These are phyloP conservation scores for Gilbertella persicaria DNA, from an alignment of 371 early-diverging fungal species.

Conservation along the genomic window DNA sequence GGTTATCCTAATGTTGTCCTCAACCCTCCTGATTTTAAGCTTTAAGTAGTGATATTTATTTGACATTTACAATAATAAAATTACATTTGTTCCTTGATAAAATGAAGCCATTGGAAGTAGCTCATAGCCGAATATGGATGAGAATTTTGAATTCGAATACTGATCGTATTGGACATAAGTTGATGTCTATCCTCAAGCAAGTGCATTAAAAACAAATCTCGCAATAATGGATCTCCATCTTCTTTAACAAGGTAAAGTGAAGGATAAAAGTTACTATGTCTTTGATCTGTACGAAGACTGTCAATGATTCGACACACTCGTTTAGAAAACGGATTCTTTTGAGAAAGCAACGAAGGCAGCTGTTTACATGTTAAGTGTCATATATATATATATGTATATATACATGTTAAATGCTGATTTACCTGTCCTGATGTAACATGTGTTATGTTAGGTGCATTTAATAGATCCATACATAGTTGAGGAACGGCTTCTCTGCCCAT, in stretches of 20 bases:
- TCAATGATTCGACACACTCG: slow-evolving; percentile 32
- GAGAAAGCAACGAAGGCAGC: slow-evolving; percentile 25
- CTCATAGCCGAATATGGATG: slow-evolving; percentile 56
- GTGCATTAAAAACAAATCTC: slow-evolving; percentile 63
- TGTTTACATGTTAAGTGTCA: too few species aligned
- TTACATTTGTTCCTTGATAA: slow-evolving; percentile 29
- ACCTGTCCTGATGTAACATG: slow-evolving; percentile 36
- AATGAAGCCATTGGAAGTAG: slow-evolving; percentile 72
- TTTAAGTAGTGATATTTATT: slow-evolving; percentile 11
- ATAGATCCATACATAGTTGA: slow-evolving; percentile 55
- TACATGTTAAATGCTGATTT: not conserved
- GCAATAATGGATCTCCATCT: slow-evolving; percentile 64
- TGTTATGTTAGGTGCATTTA: slow-evolving; percentile 40
- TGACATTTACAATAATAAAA: not conserved
- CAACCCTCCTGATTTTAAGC: slow-evolving; percentile 16
- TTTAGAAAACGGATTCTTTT: slow-evolving; percentile 35
- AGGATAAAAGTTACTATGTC: slow-evolving; percentile 27
- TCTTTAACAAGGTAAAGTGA: slow-evolving; percentile 65
- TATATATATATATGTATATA: too few species aligned
- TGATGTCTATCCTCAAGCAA: slow-evolving; percentile 62
- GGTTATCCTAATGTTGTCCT: slow-evolving; percentile 22
- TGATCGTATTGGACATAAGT: not conserved
- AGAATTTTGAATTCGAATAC: slow-evolving; percentile 23
- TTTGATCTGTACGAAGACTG: slow-evolving; percentile 18
- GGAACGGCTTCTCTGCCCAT: slow-evolving; percentile 66